phyloP scores from a whole-genome alignment of 2,329 filamentous ascomycete species.

The Aspergillus sp. region DNA sequence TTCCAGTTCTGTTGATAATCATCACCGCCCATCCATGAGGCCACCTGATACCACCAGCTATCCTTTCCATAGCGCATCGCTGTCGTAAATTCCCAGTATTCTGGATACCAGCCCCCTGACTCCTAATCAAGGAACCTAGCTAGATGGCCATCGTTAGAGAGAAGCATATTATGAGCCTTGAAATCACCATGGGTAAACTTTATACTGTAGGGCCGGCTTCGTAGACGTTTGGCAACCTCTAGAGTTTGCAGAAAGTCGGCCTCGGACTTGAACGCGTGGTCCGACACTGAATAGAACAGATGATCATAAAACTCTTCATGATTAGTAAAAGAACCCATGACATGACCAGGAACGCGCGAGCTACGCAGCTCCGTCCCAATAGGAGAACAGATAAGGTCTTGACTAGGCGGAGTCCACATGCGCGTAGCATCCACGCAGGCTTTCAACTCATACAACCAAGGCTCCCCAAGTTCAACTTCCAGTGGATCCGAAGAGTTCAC shows the following conservation, averaged over 20 bases:
- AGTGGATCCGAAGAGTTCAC: constrained; percentile 28
- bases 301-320: constrained; percentile 27
- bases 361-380: constrained; percentile 32
- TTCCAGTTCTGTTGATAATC: constrained; percentile 25
- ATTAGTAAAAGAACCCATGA: constrained; percentile 31
- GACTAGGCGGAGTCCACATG: constrained; percentile 27
- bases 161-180: constrained; percentile 21
- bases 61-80: constrained; percentile 22
- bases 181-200: constrained; percentile 24
- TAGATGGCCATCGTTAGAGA: constrained; percentile 18
- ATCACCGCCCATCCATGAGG: constrained; percentile 23
- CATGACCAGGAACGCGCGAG: constrained; percentile 33
- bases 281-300: constrained; percentile 28
- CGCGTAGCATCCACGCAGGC: constrained; percentile 37
- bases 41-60: constrained; percentile 28
- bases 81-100: constrained; percentile 22
- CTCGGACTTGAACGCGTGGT: constrained; percentile 27
- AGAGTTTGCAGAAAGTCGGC: constrained; percentile 28
- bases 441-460: constrained; percentile 37
- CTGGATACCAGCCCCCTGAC: constrained; percentile 8
- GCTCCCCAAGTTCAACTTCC: constrained; percentile 27
- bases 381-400: constrained; percentile 30
- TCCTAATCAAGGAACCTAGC: constrained; percentile 15
- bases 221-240: constrained; percentile 19
- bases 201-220: neutral